A percentile compares a stretch with the other conserved stretches of the same genome.
Conservation (phyloP, 1,284 basidiomycete genomes). For the Rhodotorula sp. region DNA sequence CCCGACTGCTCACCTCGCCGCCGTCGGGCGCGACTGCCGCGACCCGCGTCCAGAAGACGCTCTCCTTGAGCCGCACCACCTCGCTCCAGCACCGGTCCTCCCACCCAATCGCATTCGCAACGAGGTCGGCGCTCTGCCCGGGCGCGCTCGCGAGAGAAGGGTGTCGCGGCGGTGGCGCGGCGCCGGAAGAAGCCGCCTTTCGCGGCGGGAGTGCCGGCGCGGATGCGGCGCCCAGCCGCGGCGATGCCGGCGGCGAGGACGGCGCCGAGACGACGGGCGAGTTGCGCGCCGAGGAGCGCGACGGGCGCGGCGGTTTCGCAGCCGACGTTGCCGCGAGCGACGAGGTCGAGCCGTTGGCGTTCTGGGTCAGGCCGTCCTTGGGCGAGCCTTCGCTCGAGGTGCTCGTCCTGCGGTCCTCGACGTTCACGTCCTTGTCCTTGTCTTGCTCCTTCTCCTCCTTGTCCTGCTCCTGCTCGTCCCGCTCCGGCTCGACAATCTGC, state of each 20-base stretch:
- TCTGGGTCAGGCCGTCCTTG: background rate
- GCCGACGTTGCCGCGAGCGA: slow-evolving; percentile 12
- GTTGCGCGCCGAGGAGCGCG: slow-evolving; percentile 20
- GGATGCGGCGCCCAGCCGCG: background rate
- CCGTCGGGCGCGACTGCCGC: slow-evolving; percentile 58
- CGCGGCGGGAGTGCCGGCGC: slow-evolving; percentile 14
- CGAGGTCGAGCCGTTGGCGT: slow-evolving; percentile 7
- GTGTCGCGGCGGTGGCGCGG: slow-evolving; percentile 15
- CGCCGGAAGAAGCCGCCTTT: background rate
- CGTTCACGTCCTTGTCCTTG: slow-evolving; percentile 2
- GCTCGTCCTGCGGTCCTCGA: background rate
- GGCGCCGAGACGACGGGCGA: slow-evolving; percentile 17
- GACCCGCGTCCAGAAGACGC: slow-evolving; percentile 84
- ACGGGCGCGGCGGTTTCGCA: slow-evolving; percentile 17
- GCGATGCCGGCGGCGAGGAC: slow-evolving; percentile 7
- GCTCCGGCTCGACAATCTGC: slow-evolving; percentile 19
- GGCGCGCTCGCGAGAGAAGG: slow-evolving; percentile 8
- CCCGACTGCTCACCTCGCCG: slow-evolving; percentile 10
- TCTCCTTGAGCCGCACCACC: slow-evolving; percentile 74
- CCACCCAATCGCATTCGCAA: slow-evolving; percentile 57
- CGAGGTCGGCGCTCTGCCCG: slow-evolving; percentile 10
- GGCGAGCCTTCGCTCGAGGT: background rate
- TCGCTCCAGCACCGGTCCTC: slow-evolving; percentile 88
- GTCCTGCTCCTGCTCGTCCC: slow-evolving; percentile 4
- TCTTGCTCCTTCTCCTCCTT: background rate